Conservation (phyloP, 179 eudicot genomes). For the Spinacia oleracea region DNA sequence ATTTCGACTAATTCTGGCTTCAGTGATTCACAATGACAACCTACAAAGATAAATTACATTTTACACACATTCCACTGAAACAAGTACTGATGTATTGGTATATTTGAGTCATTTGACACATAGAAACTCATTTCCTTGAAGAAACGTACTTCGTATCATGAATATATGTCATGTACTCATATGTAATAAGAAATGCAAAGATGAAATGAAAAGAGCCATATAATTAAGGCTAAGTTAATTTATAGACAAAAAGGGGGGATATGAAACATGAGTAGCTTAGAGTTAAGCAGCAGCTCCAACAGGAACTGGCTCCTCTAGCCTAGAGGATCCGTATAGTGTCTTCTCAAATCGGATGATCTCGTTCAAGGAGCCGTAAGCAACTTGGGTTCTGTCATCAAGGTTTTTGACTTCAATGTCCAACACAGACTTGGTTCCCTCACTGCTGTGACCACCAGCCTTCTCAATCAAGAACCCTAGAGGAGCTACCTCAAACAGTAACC, state of each 20-base stretch:
- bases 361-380: conserved; percentile 92
- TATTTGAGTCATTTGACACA: too few species aligned
- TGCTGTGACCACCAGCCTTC: conserved; percentile 93
- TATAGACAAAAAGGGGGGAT: conserved; percentile 13
- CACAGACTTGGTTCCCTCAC: conserved; percentile 87
- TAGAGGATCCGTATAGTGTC: conserved; percentile 85
- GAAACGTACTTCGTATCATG: background rate
- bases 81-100: background rate
- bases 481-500: conserved; percentile 93
- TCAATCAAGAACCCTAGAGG: conserved; percentile 91
- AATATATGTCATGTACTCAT: background rate
- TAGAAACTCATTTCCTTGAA: background rate
- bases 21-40: background rate
- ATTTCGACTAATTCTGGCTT: too few species aligned
- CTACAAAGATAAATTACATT: background rate
- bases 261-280: background rate
- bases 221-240: background rate
- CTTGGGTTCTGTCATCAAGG: conserved; percentile 96
- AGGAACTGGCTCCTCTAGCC: conserved; percentile 79
- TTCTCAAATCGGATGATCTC: conserved; percentile 95
- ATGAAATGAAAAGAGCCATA: conserved; percentile 9
- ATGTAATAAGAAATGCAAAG: conserved; percentile 8
- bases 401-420: conserved; percentile 65
- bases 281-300: conserved; percentile 79
- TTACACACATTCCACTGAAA: too few species aligned